A percentile compares a stretch with the other conserved stretches of the same genome.
phyloP scores from a whole-genome alignment of 345 rosid species.

The Iberis pinnata region DNA sequence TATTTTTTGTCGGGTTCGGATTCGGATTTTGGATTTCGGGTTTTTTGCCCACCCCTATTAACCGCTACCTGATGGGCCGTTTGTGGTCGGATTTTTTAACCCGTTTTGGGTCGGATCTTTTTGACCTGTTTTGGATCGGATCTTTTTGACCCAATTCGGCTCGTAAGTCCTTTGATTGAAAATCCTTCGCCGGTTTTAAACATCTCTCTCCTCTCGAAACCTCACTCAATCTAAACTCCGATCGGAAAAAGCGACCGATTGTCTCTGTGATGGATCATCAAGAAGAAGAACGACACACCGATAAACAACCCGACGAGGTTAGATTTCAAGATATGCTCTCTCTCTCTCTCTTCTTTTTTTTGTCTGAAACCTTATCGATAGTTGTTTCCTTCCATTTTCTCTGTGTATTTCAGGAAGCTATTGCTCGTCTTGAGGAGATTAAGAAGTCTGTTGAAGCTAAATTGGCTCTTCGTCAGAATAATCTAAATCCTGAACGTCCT shows the following conservation, averaged over 20 bases:
- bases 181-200: conserved; percentile 7
- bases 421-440: conserved; percentile 81
- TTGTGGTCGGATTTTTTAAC: no score
- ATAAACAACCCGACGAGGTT: conserved; percentile 80
- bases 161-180: neutral
- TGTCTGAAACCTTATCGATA: neutral
- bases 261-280: conserved; percentile 47
- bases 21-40: no score
- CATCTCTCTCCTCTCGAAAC: conserved; percentile 2
- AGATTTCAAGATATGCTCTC: conserved; percentile 12
- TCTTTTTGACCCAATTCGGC: conserved; percentile 7
- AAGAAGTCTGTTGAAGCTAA: conserved; percentile 78
- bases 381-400: neutral
- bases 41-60: no score
- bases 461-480: conserved; percentile 79
- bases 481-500: conserved; percentile 90
- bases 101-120: no score
- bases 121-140: conserved; percentile 4
- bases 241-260: neutral
- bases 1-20: no score
- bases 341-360: conserved; percentile 5
- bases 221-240: conserved; percentile 19
- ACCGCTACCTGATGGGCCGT: no score
- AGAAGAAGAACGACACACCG: conserved; percentile 48
- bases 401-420: conserved; percentile 55